Evolutionary conservation across 1,139 yeast genomes (phyloP), one percentile per base, ranked within the genome.

Genomic region (Hyphopichia fennica): DNA sequence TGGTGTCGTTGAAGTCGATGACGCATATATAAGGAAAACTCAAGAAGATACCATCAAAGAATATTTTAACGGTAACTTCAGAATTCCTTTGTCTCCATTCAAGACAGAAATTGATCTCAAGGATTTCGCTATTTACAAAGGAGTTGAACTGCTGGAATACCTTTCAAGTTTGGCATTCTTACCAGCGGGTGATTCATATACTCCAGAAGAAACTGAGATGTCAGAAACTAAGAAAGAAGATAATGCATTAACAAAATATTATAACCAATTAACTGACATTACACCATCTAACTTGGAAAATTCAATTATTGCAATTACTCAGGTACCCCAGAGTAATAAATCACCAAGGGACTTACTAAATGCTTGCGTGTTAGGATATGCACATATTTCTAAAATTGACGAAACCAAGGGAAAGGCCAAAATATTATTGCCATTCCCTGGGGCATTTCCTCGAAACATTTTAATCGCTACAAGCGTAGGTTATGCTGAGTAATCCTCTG

Each of bases 341-440:
- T 61, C 75, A 39, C 66, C 71, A 9, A 76, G 74, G 22, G 81
- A 73, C 6, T 66, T 87, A 18, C 63, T 77, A 27, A 70, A 77
- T 44, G 67, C 89, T 1, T 78, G 85, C 41, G 83, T 87, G 0
- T 62, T 85, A 52, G 96, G 96, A 0, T 79, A 73, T 52, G 71
- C 75, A 5, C 81, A 79, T 50, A 73, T 79, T 4, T 65, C 76
- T 4, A 69, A 70, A 43, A 72, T 68, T 42, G 82, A 79, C 47
- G 97, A 91, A 49, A 69, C 79, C 16, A 84, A 84, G 56, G 76
- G 79, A n/a, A 84, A 79, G 51, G 60, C 89, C 47, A 84, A 84
- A 55, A 75, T 93, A 5, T 70, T 91, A 49, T 74, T 91, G 51
- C 98, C 99, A 0, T 85, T 87, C 18, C 96, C 96, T 1, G 96